Conservation (phyloP, 305 asterid genomes). For the Petunia hybrid region DNA sequence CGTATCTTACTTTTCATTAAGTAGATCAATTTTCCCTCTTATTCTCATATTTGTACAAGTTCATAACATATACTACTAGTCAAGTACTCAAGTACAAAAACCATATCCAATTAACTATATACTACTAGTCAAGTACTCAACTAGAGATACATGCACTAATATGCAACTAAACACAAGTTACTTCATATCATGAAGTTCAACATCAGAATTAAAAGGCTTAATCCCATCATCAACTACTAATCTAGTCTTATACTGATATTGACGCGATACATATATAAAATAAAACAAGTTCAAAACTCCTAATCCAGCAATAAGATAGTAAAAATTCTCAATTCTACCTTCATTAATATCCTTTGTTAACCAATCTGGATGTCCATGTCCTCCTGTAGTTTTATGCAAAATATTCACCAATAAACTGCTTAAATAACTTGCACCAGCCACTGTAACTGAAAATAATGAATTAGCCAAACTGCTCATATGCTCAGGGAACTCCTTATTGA, state of each 20-base stretch:
- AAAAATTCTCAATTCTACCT: constrained; percentile 69
- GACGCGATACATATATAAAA: constrained; percentile 60
- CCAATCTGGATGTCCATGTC: constrained; percentile 73
- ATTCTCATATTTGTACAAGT: too few species aligned
- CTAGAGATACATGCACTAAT: neutral
- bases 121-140: neutral
- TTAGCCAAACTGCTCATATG: constrained; percentile 85
- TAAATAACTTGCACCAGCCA: constrained; percentile 72
- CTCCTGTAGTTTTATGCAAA: constrained; percentile 66
- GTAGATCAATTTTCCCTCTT: too few species aligned
- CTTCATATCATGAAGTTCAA: constrained; percentile 55
- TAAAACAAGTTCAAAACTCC: constrained; percentile 69
- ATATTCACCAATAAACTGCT: constrained; percentile 65
- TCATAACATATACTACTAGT: too few species aligned
- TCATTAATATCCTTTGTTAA: constrained; percentile 64
- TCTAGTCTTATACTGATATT: constrained; percentile 66
- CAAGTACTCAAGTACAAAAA: neutral
- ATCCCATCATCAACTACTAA: constrained; percentile 33
- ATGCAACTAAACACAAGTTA: neutral
- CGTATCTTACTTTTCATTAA: too few species aligned
- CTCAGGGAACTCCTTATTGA: constrained; percentile 85
- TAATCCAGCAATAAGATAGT: constrained; percentile 65
- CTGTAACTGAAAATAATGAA: constrained; percentile 68
- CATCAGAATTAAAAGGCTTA: constrained; percentile 32
- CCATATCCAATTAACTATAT: neutral